Base-by-base conservation (phyloP, 345 rosid species). In the Aquilaria malaccensis region DNA sequence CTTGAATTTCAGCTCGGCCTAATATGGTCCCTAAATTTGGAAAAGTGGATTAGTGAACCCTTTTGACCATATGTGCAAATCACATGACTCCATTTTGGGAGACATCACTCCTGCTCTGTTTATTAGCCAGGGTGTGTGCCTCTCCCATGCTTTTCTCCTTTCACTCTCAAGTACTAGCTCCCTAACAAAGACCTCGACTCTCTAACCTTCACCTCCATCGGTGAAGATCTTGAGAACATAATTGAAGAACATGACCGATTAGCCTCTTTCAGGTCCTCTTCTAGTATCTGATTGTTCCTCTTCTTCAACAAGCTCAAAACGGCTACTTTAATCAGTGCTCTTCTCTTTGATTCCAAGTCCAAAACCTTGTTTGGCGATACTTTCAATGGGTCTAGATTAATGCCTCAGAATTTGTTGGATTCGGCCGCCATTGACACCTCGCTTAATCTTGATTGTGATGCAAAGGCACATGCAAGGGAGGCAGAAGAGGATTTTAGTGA, bases 181-280 rank as follows among this genome's bases (percentile, higher is more conserved):
- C 96, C 96, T 4, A 68, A 62, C 56, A 96, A 89, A 74, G 98
- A 87, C 57, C 93, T 92, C 7, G 96, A 89, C 74, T 86, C 95
- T 4, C 84, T 89, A 13, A 85, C 85, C 22, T 75, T 89, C 31
- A 77, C 87, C 68, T 64, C 88, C 51, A 85, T 86, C 11, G 89
- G 81, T 67, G 96, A 92, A 67, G 98, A 92, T 80, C 84, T 92
- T n/a, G 93, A 89, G 61, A 89, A 87, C 67, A 78, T 89, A 92
- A 56, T 86, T 37, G 95, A 89, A 59, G 96, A 92, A 53, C 78
- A 85, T 58, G 96, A 92, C 55, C 91, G 91, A 7, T 54, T 79
- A 30, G 57, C 53, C 32, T 51, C 76, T 4, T 51, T 82, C 0
- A 33, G 62, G 51, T 54, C 70, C 13, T 78, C 85, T 22, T 58